Evolutionary conservation across 1,139 yeast genomes (phyloP).

Genomic region (Diutina mesorugosa): DNA sequence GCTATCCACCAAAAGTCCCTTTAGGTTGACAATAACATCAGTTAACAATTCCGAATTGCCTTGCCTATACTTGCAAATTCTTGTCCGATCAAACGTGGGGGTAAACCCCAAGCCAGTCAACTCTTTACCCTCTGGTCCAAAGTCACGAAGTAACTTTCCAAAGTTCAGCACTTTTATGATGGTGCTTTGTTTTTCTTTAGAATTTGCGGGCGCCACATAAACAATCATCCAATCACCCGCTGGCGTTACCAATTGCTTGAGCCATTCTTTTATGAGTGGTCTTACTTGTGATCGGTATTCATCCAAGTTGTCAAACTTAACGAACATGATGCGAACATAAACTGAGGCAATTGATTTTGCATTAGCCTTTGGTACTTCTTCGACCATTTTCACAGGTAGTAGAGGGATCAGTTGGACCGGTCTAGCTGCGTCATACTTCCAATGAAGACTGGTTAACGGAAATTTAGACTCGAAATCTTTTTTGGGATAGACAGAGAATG

Average conservation of each 20-base stretch:
- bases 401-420: slow-evolving; percentile 57
- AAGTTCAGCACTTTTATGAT: slow-evolving; percentile 41
- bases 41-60: slow-evolving; percentile 35
- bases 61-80: neutral
- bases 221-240: slow-evolving; percentile 42
- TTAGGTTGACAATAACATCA: slow-evolving; percentile 30
- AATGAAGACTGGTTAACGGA: slow-evolving; percentile 66
- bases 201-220: slow-evolving; percentile 35
- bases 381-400: slow-evolving; percentile 45
- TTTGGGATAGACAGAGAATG: slow-evolving; percentile 53
- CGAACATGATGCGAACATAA: slow-evolving; percentile 55
- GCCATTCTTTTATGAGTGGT: slow-evolving; percentile 77
- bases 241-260: slow-evolving; percentile 31
- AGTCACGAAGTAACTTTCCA: slow-evolving; percentile 58
- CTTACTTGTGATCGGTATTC: slow-evolving; percentile 69
- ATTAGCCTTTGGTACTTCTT: slow-evolving; percentile 38
- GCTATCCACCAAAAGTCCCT: slow-evolving; percentile 40
- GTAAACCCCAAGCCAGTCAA: slow-evolving; percentile 6
- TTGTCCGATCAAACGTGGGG: neutral
- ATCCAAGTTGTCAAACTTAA: slow-evolving; percentile 55
- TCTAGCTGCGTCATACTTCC: slow-evolving; percentile 47
- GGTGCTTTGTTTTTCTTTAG: slow-evolving; percentile 27
- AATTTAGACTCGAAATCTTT: slow-evolving; percentile 38
- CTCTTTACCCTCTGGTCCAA: slow-evolving; percentile 35
- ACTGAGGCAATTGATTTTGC: slow-evolving; percentile 13